These are phyloP conservation scores for Gyromitra esculenta DNA, from an alignment of 2,329 filamentous ascomycete species.

Conservation along the genomic window DNA sequence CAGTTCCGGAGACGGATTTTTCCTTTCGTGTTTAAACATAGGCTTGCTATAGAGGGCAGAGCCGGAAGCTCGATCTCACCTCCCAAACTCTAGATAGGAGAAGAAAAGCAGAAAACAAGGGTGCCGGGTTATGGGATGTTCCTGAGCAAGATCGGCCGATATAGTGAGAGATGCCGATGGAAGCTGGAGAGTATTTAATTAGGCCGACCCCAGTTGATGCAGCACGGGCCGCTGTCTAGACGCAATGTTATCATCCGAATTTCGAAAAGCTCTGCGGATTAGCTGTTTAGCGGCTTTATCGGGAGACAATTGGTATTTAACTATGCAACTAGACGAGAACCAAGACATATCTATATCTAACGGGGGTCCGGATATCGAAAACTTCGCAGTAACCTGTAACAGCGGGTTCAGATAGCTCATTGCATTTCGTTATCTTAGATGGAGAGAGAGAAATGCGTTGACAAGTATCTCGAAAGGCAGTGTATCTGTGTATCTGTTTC, in stretches of 20 bases:
- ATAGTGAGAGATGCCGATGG: constrained; percentile 29
- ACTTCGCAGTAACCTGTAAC: not conserved
- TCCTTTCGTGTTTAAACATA: not conserved
- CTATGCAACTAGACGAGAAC: constrained; percentile 4
- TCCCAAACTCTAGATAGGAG: constrained; percentile 4
- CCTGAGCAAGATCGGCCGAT: constrained; percentile 38
- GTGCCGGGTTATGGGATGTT: constrained; percentile 18
- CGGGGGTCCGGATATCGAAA: constrained; percentile 4
- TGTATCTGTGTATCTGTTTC: not conserved
- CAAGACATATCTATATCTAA: constrained; percentile 14
- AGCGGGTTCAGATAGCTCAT: not conserved
- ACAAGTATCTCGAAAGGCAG: constrained; percentile 1
- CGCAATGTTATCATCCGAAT: constrained; percentile 26
- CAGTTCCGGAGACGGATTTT: not conserved
- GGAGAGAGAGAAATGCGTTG: not conserved
- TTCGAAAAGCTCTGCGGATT: constrained; percentile 3
- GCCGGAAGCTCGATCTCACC: constrained; percentile 12
- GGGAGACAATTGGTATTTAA: constrained; percentile 16
- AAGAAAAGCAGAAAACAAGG: not conserved
- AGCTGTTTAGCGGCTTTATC: constrained; percentile 19
- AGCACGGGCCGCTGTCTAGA: constrained; percentile 32
- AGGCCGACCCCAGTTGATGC: constrained; percentile 14
- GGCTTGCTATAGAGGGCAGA: constrained; percentile 1
- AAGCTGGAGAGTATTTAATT: constrained; percentile 23
- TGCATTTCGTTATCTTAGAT: not conserved